A percentile compares a stretch with the other conserved stretches of the same genome.
Conservation (phyloP, 306 rosid genomes). For the Amphicarpaea edgeworthii region DNA sequence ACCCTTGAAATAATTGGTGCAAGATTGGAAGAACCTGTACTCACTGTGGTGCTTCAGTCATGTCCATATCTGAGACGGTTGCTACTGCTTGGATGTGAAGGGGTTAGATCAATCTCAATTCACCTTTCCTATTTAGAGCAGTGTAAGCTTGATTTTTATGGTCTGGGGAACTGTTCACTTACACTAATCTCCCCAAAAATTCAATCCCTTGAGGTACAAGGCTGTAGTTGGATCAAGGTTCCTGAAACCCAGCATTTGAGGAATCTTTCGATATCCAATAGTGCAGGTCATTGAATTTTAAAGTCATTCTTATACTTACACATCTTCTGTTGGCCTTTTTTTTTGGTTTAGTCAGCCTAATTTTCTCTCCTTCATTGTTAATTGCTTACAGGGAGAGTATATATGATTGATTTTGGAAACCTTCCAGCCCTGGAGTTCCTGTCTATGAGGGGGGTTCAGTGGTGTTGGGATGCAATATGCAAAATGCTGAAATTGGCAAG, state of each 20-base stretch:
- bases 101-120: slow-evolving; percentile 69
- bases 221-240: slow-evolving; percentile 94
- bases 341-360: slow-evolving; percentile 7
- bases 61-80: slow-evolving; percentile 78
- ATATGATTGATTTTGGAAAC: slow-evolving; percentile 86
- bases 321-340: background rate
- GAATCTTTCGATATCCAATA: slow-evolving; percentile 78
- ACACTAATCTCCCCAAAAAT: slow-evolving; percentile 69
- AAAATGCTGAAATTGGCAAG: slow-evolving; percentile 82
- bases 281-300: slow-evolving; percentile 65
- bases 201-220: slow-evolving; percentile 92
- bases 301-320: background rate
- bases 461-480: slow-evolving; percentile 95
- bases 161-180: slow-evolving; percentile 77
- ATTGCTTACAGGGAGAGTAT: slow-evolving; percentile 78
- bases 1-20: slow-evolving; percentile 93
- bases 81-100: slow-evolving; percentile 88
- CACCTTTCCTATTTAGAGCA: slow-evolving; percentile 68
- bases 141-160: slow-evolving; percentile 92
- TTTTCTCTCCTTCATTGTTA: background rate
- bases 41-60: slow-evolving; percentile 62
- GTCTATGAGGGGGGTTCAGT: slow-evolving; percentile 85
- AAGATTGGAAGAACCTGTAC: slow-evolving; percentile 71
- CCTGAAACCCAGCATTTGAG: slow-evolving; percentile 64
- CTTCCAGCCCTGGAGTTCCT: slow-evolving; percentile 78